Base-by-base conservation (phyloP, 2,329 filamentous ascomycete species). In the Penicillium vulpinum region DNA sequence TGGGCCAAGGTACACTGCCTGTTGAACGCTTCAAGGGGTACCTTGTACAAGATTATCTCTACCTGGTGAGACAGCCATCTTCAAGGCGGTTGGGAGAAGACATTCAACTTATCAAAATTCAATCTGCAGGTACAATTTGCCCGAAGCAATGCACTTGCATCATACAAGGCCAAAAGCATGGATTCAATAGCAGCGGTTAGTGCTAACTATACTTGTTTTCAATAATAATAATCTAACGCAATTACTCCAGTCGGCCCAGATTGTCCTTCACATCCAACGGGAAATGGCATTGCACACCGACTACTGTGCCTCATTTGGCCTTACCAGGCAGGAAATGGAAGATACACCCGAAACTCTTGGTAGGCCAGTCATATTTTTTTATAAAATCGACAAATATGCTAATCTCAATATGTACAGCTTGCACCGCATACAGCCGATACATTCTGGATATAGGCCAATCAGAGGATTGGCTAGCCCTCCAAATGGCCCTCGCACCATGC, bases 31-130 rank as follows among this genome's bases (percentile, higher is more conserved):
- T 96, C 80, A 94, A 92, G 73, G 83, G 88, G 38, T 97, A 97
- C 71, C 85, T 97, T 54, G 83, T 94, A 10, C 93, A 97, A 67
- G 93, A 97, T 68, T 97, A 97, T 68, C 80, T 96, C 5, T 97
- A 94, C 69, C 78, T 97, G 41, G 89, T 94, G 67, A 40, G 81
- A 69, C 18, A 26, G 38, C 35, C 3, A 6, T 28, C 16, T 40
- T 26, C 10, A 24, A 39, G n/a, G 15, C 39, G 16, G 31, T 45
- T 21, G 9, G 6, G 11, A 33, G 28, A 33, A 26, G 21, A n/a
- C 8, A 44, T 11, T 44, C 51, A 29, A 59, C 51, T 60, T 18
- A 57, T 44, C 26, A 50, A 51, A 22, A 26, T 18, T 41, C 21
- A 36, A 18, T 18, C 13, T 45, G 16, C 49, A 92, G 88, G 83